Percentiles rank a stretch among this genome's conserved stretches.
These are phyloP conservation scores for Trichoderma guizhouense DNA, from an alignment of 2,329 filamentous ascomycete genomes.

Conservation along the genomic window DNA sequence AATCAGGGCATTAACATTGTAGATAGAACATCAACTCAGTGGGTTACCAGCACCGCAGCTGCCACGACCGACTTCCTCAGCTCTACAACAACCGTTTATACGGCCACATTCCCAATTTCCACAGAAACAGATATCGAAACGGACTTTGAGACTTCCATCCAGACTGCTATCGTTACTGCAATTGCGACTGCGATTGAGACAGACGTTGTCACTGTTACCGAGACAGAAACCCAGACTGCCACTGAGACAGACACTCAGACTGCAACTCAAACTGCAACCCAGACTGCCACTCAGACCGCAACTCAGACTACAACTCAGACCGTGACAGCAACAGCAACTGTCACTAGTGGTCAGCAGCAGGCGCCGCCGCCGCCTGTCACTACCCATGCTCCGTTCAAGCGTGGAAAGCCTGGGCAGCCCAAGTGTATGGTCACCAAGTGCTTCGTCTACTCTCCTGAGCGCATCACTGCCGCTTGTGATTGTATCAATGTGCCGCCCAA, in stretches of 20 bases:
- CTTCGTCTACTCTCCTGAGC: conserved; percentile 24
- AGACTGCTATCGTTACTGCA: background rate
- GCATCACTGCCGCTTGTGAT: conserved; percentile 26
- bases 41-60: conserved; percentile 17
- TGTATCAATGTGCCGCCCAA: conserved; percentile 25
- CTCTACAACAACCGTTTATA: conserved; percentile 24
- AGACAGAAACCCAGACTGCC: conserved; percentile 17
- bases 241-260: background rate
- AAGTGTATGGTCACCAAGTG: conserved; percentile 25
- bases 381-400: background rate
- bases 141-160: background rate
- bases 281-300: background rate
- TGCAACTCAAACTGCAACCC: background rate
- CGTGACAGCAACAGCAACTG: conserved; percentile 20
- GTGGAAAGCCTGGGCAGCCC: conserved; percentile 17
- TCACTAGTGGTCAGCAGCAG: background rate
- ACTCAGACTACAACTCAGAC: conserved; percentile 17
- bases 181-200: background rate
- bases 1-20: background rate
- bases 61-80: conserved; percentile 10
- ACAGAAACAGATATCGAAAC: conserved; percentile 19
- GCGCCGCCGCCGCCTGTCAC: background rate
- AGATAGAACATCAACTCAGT: conserved; percentile 19
- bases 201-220: background rate
- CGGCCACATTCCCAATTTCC: conserved; percentile 22